Evolutionary conservation across 2,329 filamentous ascomycete genomes (phyloP).

Genomic region (Aspergillus nomiae): DNA sequence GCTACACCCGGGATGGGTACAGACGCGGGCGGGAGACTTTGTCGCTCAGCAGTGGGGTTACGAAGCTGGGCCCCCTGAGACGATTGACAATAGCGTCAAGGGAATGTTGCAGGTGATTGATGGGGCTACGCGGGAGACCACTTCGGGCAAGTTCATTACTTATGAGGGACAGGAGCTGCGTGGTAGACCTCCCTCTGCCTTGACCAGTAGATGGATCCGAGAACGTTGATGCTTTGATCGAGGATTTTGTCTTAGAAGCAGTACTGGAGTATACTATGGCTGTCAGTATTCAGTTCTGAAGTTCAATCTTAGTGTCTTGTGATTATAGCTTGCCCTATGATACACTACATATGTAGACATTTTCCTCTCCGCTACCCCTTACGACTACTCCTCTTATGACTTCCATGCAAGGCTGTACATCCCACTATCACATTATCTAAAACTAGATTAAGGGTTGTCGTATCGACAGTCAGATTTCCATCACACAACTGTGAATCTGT

Average conservation of each 20-base stretch:
- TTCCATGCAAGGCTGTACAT: background rate
- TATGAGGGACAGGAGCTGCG: conserved; percentile 32
- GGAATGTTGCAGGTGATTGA: conserved; percentile 42
- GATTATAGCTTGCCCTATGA: too few relatives aligned
- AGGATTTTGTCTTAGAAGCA: background rate
- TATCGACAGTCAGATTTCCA: background rate
- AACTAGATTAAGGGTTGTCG: background rate
- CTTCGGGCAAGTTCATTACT: conserved; percentile 38
- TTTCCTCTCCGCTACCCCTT: too few relatives aligned
- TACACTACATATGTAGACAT: too few relatives aligned
- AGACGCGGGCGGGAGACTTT: conserved; percentile 28
- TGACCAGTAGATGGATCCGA: background rate
- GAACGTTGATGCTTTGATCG: background rate
- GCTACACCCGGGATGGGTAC: conserved; percentile 45
- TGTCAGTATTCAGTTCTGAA: background rate
- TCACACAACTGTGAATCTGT: too few relatives aligned
- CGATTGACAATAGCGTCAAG: conserved; percentile 35
- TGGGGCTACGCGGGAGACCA: conserved; percentile 33
- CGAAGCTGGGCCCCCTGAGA: conserved; percentile 25
- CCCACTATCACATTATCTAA: background rate
- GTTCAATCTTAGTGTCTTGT: too few relatives aligned
- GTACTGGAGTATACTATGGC: background rate
- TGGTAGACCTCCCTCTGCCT: background rate
- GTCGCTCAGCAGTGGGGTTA: conserved; percentile 37
- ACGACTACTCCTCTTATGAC: too few relatives aligned